Evolutionary conservation across 148 eudicot species (phyloP).

Genomic region (Nepenthes gracilis): DNA sequence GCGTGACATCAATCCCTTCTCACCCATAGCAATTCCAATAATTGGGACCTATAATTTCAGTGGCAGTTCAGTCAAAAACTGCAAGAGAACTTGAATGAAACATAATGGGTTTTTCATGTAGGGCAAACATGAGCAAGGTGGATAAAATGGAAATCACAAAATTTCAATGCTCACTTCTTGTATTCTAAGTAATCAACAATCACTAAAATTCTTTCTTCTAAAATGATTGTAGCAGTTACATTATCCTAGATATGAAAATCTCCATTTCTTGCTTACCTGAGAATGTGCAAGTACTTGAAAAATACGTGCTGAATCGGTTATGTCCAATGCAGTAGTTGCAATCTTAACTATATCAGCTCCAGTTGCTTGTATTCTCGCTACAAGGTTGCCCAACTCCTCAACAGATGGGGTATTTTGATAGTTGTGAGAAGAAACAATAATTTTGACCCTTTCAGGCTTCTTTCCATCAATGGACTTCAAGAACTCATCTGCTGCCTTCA

Average conservation of each 20-base stretch:
- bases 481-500: slow-evolving; percentile 64
- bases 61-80: neutral
- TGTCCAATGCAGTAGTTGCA: slow-evolving; percentile 76
- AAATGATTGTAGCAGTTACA: neutral
- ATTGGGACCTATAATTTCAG: slow-evolving; percentile 55
- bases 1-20: slow-evolving; percentile 65
- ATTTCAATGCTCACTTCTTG: no score
- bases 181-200: no score
- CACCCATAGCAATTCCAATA: slow-evolving; percentile 85
- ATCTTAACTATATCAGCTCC: slow-evolving; percentile 91
- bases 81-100: neutral
- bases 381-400: slow-evolving; percentile 78
- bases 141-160: no score
- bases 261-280: slow-evolving; percentile 28
- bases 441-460: slow-evolving; percentile 46
- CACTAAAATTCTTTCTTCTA: neutral
- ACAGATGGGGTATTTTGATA: slow-evolving; percentile 62
- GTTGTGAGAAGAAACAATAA: slow-evolving; percentile 84
- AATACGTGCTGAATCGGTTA: slow-evolving; percentile 71
- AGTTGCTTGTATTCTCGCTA: slow-evolving; percentile 65
- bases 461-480: slow-evolving; percentile 28
- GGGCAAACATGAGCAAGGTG: no score
- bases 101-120: neutral
- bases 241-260: neutral
- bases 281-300: slow-evolving; percentile 64